Percentiles rank a stretch among this genome's conserved stretches.
Evolutionary conservation across 257 asterid genomes (phyloP).

Genomic region (Fraxinus cuspidata): DNA sequence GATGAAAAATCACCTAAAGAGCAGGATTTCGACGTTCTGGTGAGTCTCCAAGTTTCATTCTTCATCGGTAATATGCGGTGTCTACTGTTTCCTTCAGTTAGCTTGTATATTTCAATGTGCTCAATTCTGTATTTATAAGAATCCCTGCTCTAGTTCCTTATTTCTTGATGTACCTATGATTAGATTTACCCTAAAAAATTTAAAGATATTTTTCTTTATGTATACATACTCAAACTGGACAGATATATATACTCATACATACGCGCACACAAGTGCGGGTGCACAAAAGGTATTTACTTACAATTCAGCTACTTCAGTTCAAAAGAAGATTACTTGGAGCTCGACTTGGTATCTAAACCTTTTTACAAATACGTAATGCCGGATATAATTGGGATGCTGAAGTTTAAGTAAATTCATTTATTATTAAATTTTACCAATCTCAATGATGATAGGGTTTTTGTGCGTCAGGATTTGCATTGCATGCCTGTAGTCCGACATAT

Average conservation of each 20-base stretch:
- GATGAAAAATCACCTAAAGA: slow-evolving; percentile 98
- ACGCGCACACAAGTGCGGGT: background rate
- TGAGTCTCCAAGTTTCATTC: slow-evolving; percentile 42
- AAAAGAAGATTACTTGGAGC: background rate
- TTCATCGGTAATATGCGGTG: slow-evolving; percentile 2
- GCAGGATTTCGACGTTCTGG: slow-evolving; percentile 93
- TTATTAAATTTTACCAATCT: background rate
- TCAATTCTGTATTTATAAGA: background rate
- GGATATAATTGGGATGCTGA: background rate
- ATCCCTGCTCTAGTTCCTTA: slow-evolving; percentile 8
- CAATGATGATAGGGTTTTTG: background rate
- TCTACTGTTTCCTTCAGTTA: slow-evolving; percentile 9
- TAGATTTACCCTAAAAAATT: slow-evolving; percentile 4
- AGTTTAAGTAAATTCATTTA: background rate
- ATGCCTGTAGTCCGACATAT: background rate
- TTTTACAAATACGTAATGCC: background rate
- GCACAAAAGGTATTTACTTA: background rate
- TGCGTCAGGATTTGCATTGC: background rate
- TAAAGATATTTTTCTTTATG: too few species aligned
- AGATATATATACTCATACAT: background rate
- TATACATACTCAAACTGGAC: background rate
- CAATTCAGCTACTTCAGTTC: background rate
- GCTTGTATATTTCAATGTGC: slow-evolving; percentile 14
- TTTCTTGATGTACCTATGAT: background rate
- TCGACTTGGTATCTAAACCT: background rate